phyloP scores from a whole-genome alignment of 2,329 filamentous ascomycete species.

The Pseudogymnoascus sp. region DNA sequence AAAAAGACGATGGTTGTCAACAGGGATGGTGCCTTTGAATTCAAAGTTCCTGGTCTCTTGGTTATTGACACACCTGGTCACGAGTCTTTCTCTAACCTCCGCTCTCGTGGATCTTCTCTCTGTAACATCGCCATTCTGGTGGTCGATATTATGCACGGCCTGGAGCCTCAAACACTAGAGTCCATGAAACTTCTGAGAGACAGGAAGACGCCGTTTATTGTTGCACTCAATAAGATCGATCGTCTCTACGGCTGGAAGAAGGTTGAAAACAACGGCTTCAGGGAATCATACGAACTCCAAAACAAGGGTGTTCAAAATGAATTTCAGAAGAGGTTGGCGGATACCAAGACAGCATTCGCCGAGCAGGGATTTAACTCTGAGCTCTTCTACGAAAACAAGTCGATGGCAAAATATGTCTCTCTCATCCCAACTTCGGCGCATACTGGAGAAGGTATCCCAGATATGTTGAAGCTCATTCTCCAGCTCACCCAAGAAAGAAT shows the following conservation, averaged over 20 bases:
- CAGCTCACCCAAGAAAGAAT: constrained; percentile 94
- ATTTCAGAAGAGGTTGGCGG: constrained; percentile 81
- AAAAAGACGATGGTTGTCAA: constrained; percentile 94
- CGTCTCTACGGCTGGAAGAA: constrained; percentile 98
- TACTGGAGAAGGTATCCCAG: constrained; percentile 97
- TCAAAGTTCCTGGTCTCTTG: constrained; percentile 94
- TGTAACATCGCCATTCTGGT: constrained; percentile 99
- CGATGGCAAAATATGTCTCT: constrained; percentile 90
- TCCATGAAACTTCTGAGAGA: constrained; percentile 93
- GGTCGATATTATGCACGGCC: constrained; percentile 99
- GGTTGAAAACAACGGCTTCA: constrained; percentile 97
- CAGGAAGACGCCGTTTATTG: constrained; percentile 94
- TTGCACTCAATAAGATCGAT: constrained; percentile 99
- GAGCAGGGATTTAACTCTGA: constrained; percentile 98
- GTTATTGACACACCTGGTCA: constrained; percentile 98
- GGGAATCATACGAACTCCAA: constrained; percentile 82
- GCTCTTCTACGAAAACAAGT: constrained; percentile 96
- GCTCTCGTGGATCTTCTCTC: constrained; percentile 92
- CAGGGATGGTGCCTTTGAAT: constrained; percentile 79
- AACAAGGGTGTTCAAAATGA: constrained; percentile 91
- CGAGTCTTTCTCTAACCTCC: constrained; percentile 98
- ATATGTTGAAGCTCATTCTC: constrained; percentile 94
- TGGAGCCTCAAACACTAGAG: constrained; percentile 94
- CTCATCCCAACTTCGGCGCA: constrained; percentile 94
- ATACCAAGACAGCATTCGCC: constrained; percentile 88